Percentiles rank a stretch among this genome's conserved stretches.
These are phyloP conservation scores for Cercophora scortea DNA, from an alignment of 495 filamentous ascomycete species.

Conservation along the genomic window DNA sequence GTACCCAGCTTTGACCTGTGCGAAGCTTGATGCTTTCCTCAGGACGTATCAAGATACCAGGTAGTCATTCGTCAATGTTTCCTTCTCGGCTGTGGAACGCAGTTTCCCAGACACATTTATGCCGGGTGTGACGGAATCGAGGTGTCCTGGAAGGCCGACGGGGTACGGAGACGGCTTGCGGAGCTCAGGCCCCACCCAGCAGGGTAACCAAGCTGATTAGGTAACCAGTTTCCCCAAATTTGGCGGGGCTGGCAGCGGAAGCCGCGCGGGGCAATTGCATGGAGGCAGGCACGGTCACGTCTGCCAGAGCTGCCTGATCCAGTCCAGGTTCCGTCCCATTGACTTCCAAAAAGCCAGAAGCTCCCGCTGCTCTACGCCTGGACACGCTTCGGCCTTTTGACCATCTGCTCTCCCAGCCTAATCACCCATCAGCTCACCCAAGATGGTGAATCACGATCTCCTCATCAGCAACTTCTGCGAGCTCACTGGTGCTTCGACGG, in stretches of 20 bases:
- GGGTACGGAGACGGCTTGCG: too few species aligned
- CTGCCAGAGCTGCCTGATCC: conserved; percentile 16
- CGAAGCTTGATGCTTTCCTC: too few species aligned
- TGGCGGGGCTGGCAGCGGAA: conserved; percentile 7
- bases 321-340: not conserved
- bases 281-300: conserved; percentile 1
- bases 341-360: not conserved
- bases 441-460: conserved; percentile 55
- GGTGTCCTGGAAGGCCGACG: too few species aligned
- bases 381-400: too few species aligned
- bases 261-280: not conserved
- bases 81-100: too few species aligned
- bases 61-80: too few species aligned
- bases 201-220: not conserved
- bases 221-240: not conserved
- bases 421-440: not conserved
- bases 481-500: conserved; percentile 57
- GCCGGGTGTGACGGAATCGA: too few species aligned
- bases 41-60: too few species aligned
- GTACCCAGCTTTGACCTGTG: too few species aligned
- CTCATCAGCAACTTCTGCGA: conserved; percentile 65
- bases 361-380: not conserved
- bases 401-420: too few species aligned
- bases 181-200: too few species aligned
- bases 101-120: too few species aligned